Evolutionary conservation across 176 grass and related monocot genomes (phyloP).

Genomic region (Oryza meridionalis): DNA sequence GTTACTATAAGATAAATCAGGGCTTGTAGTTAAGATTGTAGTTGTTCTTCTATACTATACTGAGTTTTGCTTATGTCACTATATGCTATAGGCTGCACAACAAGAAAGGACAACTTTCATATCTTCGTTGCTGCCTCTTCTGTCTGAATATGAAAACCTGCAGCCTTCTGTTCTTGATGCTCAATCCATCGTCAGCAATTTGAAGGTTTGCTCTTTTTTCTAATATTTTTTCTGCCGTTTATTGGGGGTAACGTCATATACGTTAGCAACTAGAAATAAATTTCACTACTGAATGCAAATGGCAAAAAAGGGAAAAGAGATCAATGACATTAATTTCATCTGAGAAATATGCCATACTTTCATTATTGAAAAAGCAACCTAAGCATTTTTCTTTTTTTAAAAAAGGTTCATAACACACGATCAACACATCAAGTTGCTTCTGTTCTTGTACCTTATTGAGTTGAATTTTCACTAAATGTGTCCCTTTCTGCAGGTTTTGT

Average conservation of each 20-base stretch:
- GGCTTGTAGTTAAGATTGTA: conserved; percentile 29
- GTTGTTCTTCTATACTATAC: not conserved
- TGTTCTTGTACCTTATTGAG: conserved; percentile 12
- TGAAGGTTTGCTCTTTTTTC: conserved; percentile 64
- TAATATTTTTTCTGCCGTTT: not conserved
- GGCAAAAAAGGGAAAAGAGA: not conserved
- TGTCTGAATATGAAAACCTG: conserved; percentile 76
- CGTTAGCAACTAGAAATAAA: not conserved
- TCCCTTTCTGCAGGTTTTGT: conserved; percentile 73
- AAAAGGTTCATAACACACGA: not conserved
- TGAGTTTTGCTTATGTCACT: conserved; percentile 41
- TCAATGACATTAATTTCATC: not conserved
- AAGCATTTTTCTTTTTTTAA: not conserved
- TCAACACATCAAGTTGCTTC: conserved; percentile 11
- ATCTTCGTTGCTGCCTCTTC: conserved; percentile 86
- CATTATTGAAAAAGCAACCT: conserved; percentile 28
- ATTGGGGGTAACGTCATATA: not conserved
- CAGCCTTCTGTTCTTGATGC: conserved; percentile 74
- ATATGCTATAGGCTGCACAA: conserved; percentile 66
- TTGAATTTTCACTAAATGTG: conserved; percentile 23
- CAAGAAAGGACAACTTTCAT: conserved; percentile 91
- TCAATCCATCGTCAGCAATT: conserved; percentile 75
- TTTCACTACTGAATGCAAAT: conserved; percentile 14
- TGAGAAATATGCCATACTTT: conserved; percentile 7
- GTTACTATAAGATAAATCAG: not conserved